Base-by-base conservation (phyloP, 495 filamentous ascomycete genomes). In the Clavariopsis aquatica region DNA sequence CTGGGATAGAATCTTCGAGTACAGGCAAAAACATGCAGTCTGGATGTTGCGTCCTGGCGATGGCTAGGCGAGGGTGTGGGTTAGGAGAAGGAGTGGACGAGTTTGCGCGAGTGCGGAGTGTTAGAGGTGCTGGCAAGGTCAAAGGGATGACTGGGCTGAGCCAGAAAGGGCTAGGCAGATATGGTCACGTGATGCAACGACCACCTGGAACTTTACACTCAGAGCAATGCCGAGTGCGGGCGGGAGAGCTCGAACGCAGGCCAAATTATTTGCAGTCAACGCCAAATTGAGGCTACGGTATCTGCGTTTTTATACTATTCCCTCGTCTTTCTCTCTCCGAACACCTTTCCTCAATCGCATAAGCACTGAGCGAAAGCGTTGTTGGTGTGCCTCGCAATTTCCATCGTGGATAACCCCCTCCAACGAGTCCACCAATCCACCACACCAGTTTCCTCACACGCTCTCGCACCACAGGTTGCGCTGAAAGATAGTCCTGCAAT, bases 401-500 rank as follows among this genome's bases (percentile, higher is more conserved):
- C 20, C 47, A 24, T 15, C 47, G 19, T 24, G 47, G 47, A 5
- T 22, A 49, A 49, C 47, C 47, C 47, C 47, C 47, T 49, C 47
- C 47, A 49, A 24, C 47, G n/a, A 43, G 38, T 17, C 38, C 38
- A 43, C 38, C 9, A 43, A 43, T 43, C 38, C 38, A 7, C n/a
- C n/a, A 8, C 38, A n/a, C 15, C 5, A 8, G 38, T 3, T 17
- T 8, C n/a, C 6, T 43, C n/a, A n/a, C n/a, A 43, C 13, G 3
- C 38, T 17, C 38, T 17, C 38, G 15, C 38, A 6, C 38, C 38
- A n/a, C 38, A 7, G 3, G n/a, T n/a, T 43, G 6, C 8, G 15
- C 38, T 43, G 38, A 3, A 17, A 43, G 6, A 15, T 8, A 43
- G n/a, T 43, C 38, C n/a, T 17, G 4, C 38, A 15, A 17, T 17